These are phyloP conservation scores for Umbelopsis vinacea DNA, from an alignment of 192 early-diverging fungal genomes.

Conservation along the genomic window DNA sequence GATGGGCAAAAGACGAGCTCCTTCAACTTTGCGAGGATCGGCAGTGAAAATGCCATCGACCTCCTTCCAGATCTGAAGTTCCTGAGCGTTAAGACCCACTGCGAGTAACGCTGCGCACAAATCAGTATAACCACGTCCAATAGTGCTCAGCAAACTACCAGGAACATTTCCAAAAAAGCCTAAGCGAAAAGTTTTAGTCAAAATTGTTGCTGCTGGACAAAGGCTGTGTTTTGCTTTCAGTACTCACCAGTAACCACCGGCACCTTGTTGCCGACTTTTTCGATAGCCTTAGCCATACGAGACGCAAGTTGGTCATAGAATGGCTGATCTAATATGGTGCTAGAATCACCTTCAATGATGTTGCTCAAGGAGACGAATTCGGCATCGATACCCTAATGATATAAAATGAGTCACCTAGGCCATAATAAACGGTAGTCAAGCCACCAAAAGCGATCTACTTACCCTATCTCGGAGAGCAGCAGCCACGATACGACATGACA, in stretches of 20 bases:
- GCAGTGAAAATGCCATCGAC: slow-evolving; percentile 97
- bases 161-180: slow-evolving; percentile 93
- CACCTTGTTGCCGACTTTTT: slow-evolving; percentile 55
- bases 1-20: slow-evolving; percentile 73
- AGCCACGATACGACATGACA: slow-evolving; percentile 82
- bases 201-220: background rate
- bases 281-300: slow-evolving; percentile 56
- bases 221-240: background rate
- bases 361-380: slow-evolving; percentile 80
- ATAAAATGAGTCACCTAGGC: background rate
- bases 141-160: slow-evolving; percentile 79
- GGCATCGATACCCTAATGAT: slow-evolving; percentile 74
- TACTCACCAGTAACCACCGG: slow-evolving; percentile 71
- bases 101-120: slow-evolving; percentile 89
- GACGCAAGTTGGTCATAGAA: slow-evolving; percentile 85
- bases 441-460: background rate
- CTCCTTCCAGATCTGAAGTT: slow-evolving; percentile 97
- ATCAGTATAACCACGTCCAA: slow-evolving; percentile 94
- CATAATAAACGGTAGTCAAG: background rate
- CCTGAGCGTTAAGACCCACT: slow-evolving; percentile 76
- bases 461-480: slow-evolving; percentile 65
- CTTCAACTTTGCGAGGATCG: slow-evolving; percentile 88
- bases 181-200: slow-evolving; percentile 2
- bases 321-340: slow-evolving; percentile 70
- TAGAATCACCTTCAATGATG: slow-evolving; percentile 72